A percentile compares a stretch with the other conserved stretches of the same genome.
These are phyloP conservation scores for Pisolithus microcarpus DNA, from an alignment of 768 basidiomycete species.

Conservation along the genomic window DNA sequence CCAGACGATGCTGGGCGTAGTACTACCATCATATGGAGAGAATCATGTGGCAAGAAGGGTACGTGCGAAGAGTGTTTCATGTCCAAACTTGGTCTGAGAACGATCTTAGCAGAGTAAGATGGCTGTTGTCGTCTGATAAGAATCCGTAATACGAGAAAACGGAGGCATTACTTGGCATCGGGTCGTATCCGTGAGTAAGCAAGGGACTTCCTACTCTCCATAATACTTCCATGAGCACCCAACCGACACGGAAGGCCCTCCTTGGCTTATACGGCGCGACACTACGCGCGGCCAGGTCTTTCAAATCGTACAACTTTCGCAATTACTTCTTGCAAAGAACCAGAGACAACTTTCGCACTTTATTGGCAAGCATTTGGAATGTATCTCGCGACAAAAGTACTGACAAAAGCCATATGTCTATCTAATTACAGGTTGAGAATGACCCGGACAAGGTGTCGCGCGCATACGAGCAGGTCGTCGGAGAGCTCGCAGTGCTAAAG, in stretches of 20 bases:
- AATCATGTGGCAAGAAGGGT: too few relatives aligned
- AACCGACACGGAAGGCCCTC: constrained; percentile 61
- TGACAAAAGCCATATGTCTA: background rate
- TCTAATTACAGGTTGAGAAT: constrained; percentile 42
- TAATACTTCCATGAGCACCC: constrained; percentile 32
- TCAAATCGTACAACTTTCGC: constrained; percentile 94
- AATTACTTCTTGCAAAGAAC: constrained; percentile 75
- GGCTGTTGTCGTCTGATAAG: too few relatives aligned
- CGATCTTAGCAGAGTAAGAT: too few relatives aligned
- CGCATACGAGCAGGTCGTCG: constrained; percentile 64
- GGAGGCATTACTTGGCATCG: too few relatives aligned
- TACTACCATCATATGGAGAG: too few relatives aligned
- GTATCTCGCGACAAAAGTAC: constrained; percentile 1
- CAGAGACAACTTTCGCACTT: constrained; percentile 58
- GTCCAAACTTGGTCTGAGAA: too few relatives aligned
- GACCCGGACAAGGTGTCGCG: constrained; percentile 50
- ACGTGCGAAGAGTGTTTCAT: too few relatives aligned
- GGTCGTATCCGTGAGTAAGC: too few relatives aligned
- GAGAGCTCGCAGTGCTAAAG: constrained; percentile 73
- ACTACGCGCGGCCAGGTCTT: constrained; percentile 70
- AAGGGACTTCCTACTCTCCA: background rate
- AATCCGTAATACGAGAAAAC: too few relatives aligned
- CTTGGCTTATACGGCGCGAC: constrained; percentile 66
- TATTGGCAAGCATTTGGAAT: constrained; percentile 46
- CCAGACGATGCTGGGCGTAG: too few relatives aligned